A percentile compares a stretch with the other conserved stretches of the same genome.
These are phyloP conservation scores for Sonneratia caseolaris DNA, from an alignment of 345 rosid species.

Conservation along the genomic window DNA sequence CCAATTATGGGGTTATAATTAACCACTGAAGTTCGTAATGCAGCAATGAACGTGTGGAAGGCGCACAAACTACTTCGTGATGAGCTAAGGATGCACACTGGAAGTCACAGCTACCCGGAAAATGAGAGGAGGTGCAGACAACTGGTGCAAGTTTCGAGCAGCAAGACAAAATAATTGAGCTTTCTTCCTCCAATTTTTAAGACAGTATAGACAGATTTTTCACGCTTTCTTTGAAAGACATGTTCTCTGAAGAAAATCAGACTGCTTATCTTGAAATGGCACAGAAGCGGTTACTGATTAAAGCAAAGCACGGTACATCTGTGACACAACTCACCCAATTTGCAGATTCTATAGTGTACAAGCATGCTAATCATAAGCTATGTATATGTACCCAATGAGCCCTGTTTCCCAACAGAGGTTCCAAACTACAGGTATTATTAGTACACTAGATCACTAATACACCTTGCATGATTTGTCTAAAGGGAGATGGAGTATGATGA, in stretches of 20 bases:
- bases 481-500: neutral
- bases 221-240: neutral
- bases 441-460: neutral
- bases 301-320: conserved; percentile 34
- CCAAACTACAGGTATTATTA: neutral
- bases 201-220: neutral
- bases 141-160: neutral
- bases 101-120: conserved; percentile 16
- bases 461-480: neutral
- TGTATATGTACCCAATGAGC: neutral
- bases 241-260: neutral
- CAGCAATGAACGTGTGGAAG: too few species aligned
- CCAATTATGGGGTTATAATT: too few species aligned
- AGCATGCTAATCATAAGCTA: conserved; percentile 17
- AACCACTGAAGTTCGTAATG: too few species aligned
- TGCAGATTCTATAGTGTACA: conserved; percentile 26
- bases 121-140: conserved; percentile 33
- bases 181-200: neutral
- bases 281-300: conserved; percentile 5
- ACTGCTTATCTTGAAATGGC: neutral
- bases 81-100: conserved; percentile 7
- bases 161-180: neutral
- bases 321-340: conserved; percentile 34
- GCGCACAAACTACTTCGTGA: neutral
- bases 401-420: neutral